Evolutionary conservation across 1,284 basidiomycete species (phyloP), one percentile per base, ranked within the genome.

Genomic region (Boletus putidus): DNA sequence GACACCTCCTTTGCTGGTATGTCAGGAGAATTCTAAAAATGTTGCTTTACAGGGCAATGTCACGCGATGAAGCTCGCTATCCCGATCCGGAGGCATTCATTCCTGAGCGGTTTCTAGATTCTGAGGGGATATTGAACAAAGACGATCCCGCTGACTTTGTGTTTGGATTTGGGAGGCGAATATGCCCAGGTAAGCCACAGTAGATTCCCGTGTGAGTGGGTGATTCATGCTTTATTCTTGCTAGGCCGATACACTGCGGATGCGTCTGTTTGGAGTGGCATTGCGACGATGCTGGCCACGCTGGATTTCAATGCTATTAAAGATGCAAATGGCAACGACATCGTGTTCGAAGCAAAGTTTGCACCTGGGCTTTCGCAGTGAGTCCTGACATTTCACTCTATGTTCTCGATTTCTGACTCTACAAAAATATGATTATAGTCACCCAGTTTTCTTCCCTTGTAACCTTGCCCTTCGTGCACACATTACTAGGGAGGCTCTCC

Each of bases 121-220:
- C 54, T 3, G 14, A 59, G 11, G 68, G 68, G 6, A 11, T 18
- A 10, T 40, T 68, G 29, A 66, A 4, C 2, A 23, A 60, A 4
- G 53, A 65, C 2, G 36, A 70, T 21, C 55, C 64, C 18, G n/a
- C 45, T 1, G 37, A 59, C 1, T 51, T 49, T 15, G 6, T 51
- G 20, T 70, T 68, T 42, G 66, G 68, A 23, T 70, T 68, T 25
- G 65, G 68, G 31, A 49, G 68, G 12, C 53, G 66, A 21, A 37
- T 44, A 21, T 65, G 65, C 27, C 49, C 64, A 48, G 65, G 64
- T 64, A 14, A 46, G 53, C 7, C 12, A 40, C 8, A 10, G 16
- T 27, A 27, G 6, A 6, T 27, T 27, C 12, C 11, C 11, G 23
- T 11, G 31, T 10, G 7, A 31, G 31, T 31, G 6, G 9, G 7